phyloP scores from a whole-genome alignment of 2,329 filamentous ascomycete species.

The Epichloe brachyelytri region DNA sequence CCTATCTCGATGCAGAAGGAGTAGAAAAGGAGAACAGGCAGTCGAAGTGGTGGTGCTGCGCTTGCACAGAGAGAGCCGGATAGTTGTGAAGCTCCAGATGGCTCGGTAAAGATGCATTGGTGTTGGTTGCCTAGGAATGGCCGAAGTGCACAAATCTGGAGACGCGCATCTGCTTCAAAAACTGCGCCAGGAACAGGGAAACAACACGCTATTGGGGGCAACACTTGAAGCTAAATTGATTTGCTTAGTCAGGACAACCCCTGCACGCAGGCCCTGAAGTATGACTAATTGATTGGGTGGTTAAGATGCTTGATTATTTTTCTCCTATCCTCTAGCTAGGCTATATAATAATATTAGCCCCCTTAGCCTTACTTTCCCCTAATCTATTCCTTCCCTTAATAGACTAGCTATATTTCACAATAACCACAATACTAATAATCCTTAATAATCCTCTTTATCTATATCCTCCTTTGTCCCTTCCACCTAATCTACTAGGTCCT shows the following conservation, averaged over 20 bases:
- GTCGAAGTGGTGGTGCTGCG: not conserved
- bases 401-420: no score
- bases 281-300: no score
- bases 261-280: no score
- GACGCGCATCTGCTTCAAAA: slow-evolving; percentile 2
- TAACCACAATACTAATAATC: no score
- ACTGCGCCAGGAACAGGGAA: not conserved
- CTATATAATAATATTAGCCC: no score
- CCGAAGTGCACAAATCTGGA: not conserved
- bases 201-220: not conserved
- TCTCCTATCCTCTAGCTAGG: no score
- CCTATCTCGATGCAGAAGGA: not conserved
- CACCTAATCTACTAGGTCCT: no score
- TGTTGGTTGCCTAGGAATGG: not conserved
- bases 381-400: no score
- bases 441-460: no score
- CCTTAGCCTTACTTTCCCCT: no score
- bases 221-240: slow-evolving; percentile 1
- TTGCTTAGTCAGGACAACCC: not conserved
- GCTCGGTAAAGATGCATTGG: not conserved
- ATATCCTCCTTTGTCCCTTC: no score
- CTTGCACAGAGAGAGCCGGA: not conserved
- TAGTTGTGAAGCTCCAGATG: not conserved
- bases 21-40: not conserved
- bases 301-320: no score